Percentiles rank a stretch among this genome's conserved stretches.
Evolutionary conservation across 306 rosid genomes (phyloP).

Genomic region (Malus fusca): DNA sequence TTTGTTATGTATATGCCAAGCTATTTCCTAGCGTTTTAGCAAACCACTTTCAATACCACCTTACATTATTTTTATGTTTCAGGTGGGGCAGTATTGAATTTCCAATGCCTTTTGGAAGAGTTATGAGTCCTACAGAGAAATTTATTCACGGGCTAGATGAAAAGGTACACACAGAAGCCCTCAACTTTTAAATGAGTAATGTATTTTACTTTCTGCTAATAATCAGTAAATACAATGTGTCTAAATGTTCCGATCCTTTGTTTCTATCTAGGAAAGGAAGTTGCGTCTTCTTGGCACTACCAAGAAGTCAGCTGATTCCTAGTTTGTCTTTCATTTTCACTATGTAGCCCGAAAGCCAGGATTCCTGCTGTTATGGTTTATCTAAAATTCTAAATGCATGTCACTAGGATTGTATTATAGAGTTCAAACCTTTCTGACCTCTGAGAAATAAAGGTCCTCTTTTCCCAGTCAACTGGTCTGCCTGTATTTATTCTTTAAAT

Average conservation of each 20-base stretch:
- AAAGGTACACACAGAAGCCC: constrained; percentile 66
- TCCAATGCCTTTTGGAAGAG: constrained; percentile 95
- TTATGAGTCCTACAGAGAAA: constrained; percentile 76
- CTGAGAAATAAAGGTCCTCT: not conserved
- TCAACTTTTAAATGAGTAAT: not conserved
- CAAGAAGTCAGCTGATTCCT: not conserved
- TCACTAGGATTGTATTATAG: not conserved
- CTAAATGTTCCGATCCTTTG: not conserved
- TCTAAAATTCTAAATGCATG: not conserved
- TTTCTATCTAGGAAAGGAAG: not conserved
- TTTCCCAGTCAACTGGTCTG: not conserved
- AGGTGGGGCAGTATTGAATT: constrained; percentile 89
- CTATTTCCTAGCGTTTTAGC: constrained; percentile 8
- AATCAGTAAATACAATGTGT: not conserved
- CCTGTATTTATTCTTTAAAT: not conserved
- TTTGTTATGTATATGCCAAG: not conserved
- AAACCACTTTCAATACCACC: constrained; percentile 1
- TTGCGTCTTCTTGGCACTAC: not conserved
- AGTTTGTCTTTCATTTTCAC: not conserved
- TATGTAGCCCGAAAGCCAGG: not conserved
- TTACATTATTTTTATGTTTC: constrained; percentile 23
- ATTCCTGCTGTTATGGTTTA: not conserved
- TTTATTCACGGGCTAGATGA: constrained; percentile 84
- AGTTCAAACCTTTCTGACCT: not conserved
- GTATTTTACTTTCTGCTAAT: not conserved